A percentile compares a stretch with the other conserved stretches of the same genome.
Conservation (phyloP, 1,284 basidiomycete genomes). For the Anthracocystis panici-leucophaei region DNA sequence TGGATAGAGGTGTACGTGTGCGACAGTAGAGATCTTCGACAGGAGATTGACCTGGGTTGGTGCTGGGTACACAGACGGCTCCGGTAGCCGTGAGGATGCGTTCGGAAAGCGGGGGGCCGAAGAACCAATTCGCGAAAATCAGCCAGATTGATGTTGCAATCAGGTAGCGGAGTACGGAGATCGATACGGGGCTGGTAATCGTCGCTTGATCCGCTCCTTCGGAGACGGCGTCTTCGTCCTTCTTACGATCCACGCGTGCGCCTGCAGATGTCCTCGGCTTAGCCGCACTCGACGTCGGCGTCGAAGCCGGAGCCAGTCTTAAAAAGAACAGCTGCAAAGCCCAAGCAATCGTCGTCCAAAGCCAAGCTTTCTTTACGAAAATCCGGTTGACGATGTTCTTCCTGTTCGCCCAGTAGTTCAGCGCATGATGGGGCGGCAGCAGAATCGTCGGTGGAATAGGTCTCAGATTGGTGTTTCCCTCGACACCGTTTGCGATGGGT, state of each 20-base stretch:
- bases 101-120: constrained; percentile 85
- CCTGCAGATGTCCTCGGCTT: constrained; percentile 12
- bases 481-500: constrained; percentile 47
- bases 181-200: constrained; percentile 35
- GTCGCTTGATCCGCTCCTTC: constrained; percentile 15
- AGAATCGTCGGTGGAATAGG: constrained; percentile 71
- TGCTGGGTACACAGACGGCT: constrained; percentile 78
- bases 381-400: constrained; percentile 83
- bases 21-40: constrained; percentile 57
- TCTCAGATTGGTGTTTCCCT: constrained; percentile 76
- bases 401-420: constrained; percentile 76
- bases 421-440: constrained; percentile 71
- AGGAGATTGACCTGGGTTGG: constrained; percentile 8
- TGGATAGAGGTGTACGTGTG: constrained; percentile 37
- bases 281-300: neutral
- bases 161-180: constrained; percentile 45
- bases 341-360: constrained; percentile 76
- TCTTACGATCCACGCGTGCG: constrained; percentile 17
- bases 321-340: constrained; percentile 36
- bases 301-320: constrained; percentile 15
- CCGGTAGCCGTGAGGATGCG: constrained; percentile 82
- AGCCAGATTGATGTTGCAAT: constrained; percentile 32
- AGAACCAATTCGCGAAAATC: constrained; percentile 82
- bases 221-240: constrained; percentile 10
- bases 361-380: constrained; percentile 93